Evolutionary conservation across 306 rosid species (phyloP).

Genomic region (Hylodesmum podocarpum): DNA sequence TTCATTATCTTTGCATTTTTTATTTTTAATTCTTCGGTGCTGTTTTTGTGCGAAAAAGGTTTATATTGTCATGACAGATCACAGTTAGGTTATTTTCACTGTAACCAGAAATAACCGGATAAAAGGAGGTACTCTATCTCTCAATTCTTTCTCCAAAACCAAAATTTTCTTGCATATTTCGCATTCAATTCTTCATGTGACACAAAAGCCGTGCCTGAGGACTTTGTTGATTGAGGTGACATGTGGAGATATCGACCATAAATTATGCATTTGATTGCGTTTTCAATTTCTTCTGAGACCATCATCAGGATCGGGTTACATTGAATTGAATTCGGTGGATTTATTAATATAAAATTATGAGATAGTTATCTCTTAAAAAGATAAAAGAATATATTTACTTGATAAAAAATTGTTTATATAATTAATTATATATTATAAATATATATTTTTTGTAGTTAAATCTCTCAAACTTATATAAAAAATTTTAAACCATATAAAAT

Average conservation of each 20-base stretch:
- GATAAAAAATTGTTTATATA: too few relatives aligned
- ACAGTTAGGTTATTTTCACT: not conserved
- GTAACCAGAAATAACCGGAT: conserved; percentile 27
- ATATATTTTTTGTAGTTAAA: too few relatives aligned
- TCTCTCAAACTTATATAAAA: too few relatives aligned
- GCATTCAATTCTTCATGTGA: not conserved
- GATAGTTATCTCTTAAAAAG: too few relatives aligned
- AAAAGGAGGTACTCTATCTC: conserved; percentile 7
- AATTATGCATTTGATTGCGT: not conserved
- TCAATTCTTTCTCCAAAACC: not conserved
- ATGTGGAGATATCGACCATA: not conserved
- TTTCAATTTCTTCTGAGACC: not conserved
- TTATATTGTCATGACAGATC: not conserved
- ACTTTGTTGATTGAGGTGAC: not conserved
- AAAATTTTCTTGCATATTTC: not conserved
- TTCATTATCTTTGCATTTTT: not conserved
- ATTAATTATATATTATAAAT: too few relatives aligned
- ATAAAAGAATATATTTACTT: too few relatives aligned
- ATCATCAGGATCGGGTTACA: not conserved
- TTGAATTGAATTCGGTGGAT: too few relatives aligned
- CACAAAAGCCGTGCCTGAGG: not conserved
- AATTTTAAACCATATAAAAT: too few relatives aligned
- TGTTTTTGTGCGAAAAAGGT: conserved; percentile 11
- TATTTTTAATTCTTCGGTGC: not conserved
- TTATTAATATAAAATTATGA: too few relatives aligned